Evolutionary conservation across 129 eudicot genomes (phyloP).

Genomic region (Artemisia argyi): DNA sequence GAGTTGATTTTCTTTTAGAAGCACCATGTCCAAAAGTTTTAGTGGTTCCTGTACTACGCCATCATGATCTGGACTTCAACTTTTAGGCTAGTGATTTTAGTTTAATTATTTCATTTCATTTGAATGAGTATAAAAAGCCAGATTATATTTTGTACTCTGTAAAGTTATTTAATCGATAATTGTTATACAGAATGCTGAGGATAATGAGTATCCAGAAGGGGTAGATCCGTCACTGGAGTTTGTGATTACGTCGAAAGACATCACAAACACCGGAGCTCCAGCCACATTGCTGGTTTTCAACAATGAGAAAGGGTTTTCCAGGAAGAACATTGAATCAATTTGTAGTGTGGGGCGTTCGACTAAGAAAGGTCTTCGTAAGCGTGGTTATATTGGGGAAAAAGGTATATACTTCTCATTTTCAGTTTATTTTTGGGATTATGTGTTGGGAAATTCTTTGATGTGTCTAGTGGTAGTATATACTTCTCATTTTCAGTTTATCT

Average conservation of each 20-base stretch:
- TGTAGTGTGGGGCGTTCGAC: conserved; percentile 63
- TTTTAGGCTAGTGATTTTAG: too few relatives aligned
- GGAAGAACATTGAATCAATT: conserved; percentile 48
- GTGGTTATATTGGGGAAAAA: conserved; percentile 65
- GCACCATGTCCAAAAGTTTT: too few relatives aligned
- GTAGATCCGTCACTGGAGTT: conserved; percentile 54
- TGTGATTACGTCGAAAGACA: conserved; percentile 53
- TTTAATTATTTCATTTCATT: too few relatives aligned
- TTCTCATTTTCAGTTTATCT: neutral
- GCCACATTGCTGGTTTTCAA: conserved; percentile 60
- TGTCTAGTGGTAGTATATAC: too few relatives aligned
- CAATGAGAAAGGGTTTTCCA: conserved; percentile 53
- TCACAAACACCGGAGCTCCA: conserved; percentile 39
- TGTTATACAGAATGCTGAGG: conserved; percentile 55
- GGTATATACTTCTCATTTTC: conserved; percentile 26
- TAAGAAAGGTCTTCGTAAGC: conserved; percentile 49
- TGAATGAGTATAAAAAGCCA: too few relatives aligned
- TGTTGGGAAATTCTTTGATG: too few relatives aligned
- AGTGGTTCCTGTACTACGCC: too few relatives aligned
- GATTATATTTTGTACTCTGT: neutral
- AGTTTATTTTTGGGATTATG: too few relatives aligned
- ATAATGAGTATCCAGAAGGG: conserved; percentile 53
- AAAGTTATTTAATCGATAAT: neutral
- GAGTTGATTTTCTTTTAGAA: too few relatives aligned
- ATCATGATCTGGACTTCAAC: too few relatives aligned